Evolutionary conservation across 331 rosid genomes (phyloP), one percentile per base, ranked within the genome.

Genomic region (Telfairia occidentalis): DNA sequence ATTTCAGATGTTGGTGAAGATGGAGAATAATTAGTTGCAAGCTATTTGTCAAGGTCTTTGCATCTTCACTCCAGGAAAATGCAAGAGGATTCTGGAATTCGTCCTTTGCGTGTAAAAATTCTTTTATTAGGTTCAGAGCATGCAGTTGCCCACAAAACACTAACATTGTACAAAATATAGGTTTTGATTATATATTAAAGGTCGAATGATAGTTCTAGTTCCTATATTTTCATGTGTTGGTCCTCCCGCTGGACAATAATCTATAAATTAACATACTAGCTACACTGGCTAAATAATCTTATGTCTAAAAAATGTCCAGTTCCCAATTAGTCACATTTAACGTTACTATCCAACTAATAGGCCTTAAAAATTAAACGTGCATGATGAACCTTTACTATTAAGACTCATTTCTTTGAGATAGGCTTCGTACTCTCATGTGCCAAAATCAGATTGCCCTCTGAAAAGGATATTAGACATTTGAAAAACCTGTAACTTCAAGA

Each of bases 1-100:
- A 90, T 90, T 72, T 87, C 96, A 1, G 88, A 95, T 80, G 91
- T 82, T 74, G 81, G 81, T 50, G 89, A 89, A 43, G 78, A 86
- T 73, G 76, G 72, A 60, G 80, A 71, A 72, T 74, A 83, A 79
- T 35, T 86, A 81, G 78, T 48, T 61, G 57, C 24, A 12, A 29
- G 55, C 73, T 75, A 70, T 11, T 73, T 71, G 48, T 16, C 1
- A 34, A 19, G 6, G 21, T 26, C 6, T 28, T 48, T 16, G 57
- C 9, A 5, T 50, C 24, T 18, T 50, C 18, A 50, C 26, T 50
- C 2, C 57, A 18, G 3, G 26, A 7, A 9, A 9, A 21, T 32
- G 54, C 4, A 11, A 28, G 40, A 55, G 37, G 54, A 16, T 42
- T 69, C 74, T 43, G 55, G 50, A 21, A 40, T 19, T 19, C 21